Conservation (phyloP, 257 asterid genomes). For the Solanum virginianum region DNA sequence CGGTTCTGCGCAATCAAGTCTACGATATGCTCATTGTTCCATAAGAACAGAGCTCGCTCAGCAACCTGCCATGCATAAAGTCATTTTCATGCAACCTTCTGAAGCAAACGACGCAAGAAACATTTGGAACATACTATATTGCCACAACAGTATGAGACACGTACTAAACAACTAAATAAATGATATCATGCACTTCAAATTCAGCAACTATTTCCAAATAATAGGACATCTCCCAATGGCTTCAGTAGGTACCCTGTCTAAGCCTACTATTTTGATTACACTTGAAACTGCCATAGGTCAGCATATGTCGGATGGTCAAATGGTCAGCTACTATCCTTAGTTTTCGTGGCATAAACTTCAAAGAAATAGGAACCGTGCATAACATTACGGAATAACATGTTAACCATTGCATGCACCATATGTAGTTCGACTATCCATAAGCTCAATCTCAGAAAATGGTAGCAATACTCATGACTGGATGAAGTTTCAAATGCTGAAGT, state of each 20-base stretch:
- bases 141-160: background rate
- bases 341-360: background rate
- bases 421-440: background rate
- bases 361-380: background rate
- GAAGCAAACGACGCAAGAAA: background rate
- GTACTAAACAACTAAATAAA: background rate
- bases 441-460: background rate
- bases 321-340: background rate
- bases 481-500: background rate
- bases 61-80: conserved; percentile 53
- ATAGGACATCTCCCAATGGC: background rate
- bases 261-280: background rate
- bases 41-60: conserved; percentile 83
- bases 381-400: background rate
- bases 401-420: background rate
- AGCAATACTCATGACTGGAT: background rate
- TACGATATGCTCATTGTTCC: conserved; percentile 91
- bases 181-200: background rate
- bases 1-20: conserved; percentile 68
- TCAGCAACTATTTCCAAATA: background rate
- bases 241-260: background rate
- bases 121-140: background rate
- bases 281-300: background rate
- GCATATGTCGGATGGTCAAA: background rate
- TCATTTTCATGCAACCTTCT: background rate